A percentile compares a stretch with the other conserved stretches of the same genome.
Evolutionary conservation across 148 eudicot species (phyloP).

Genomic region (Selenicereus undatus): DNA sequence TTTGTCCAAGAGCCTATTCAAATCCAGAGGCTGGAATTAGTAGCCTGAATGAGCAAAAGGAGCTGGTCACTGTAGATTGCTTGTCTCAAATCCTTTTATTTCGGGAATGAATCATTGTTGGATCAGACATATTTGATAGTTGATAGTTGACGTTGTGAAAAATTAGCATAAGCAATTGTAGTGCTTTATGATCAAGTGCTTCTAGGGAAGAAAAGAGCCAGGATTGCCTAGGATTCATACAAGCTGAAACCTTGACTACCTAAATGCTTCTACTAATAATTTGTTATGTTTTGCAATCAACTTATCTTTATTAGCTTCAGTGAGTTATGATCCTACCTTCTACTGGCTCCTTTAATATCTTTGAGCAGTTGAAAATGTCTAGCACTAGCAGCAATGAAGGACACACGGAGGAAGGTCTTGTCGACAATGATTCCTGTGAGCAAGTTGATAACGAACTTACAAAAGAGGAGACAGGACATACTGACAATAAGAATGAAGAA

Average conservation of each 20-base stretch:
- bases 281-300: no score
- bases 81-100: background rate
- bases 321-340: background rate
- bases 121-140: no score
- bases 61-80: no score
- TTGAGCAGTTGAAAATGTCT: slow-evolving; percentile 34
- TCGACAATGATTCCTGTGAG: slow-evolving; percentile 11
- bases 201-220: background rate
- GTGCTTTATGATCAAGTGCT: background rate
- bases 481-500: slow-evolving; percentile 23
- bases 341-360: background rate
- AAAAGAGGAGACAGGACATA: slow-evolving; percentile 26
- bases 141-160: no score
- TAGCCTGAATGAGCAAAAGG: background rate
- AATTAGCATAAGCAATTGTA: no score
- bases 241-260: no score
- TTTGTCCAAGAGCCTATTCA: background rate
- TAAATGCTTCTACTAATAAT: no score
- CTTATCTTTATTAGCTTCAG: background rate
- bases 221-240: no score
- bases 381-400: slow-evolving; percentile 22
- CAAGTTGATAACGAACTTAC: slow-evolving; percentile 22
- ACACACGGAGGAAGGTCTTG: slow-evolving; percentile 25
- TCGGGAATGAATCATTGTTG: background rate
- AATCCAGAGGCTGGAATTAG: background rate